A percentile compares a stretch with the other conserved stretches of the same genome.
Conservation (phyloP, 192 early-diverging fungal species). For the Helicostylum pulchrum region DNA sequence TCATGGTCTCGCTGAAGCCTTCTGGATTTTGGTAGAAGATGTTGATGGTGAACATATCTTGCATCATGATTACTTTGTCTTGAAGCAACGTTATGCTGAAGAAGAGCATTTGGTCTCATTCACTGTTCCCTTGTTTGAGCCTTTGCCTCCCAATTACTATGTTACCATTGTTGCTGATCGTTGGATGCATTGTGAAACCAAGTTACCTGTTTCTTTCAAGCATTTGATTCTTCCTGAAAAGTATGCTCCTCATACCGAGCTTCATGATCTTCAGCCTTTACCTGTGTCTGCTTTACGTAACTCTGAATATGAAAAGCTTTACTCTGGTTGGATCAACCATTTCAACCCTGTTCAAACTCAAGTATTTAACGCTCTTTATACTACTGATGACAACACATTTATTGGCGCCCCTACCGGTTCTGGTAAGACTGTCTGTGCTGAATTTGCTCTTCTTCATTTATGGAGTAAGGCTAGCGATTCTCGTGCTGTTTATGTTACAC, state of each 20-base stretch:
- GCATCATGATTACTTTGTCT: constrained; percentile 87
- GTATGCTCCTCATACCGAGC: constrained; percentile 90
- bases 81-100: constrained; percentile 78
- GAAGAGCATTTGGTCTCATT: constrained; percentile 89
- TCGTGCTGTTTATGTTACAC: constrained; percentile 88
- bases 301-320: constrained; percentile 69
- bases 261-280: constrained; percentile 91
- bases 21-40: constrained; percentile 96
- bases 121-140: constrained; percentile 87
- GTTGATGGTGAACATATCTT: constrained; percentile 87
- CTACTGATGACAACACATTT: constrained; percentile 84
- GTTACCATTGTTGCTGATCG: constrained; percentile 90
- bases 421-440: constrained; percentile 95
- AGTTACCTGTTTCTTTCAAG: constrained; percentile 90
- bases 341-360: constrained; percentile 99
- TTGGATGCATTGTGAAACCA: constrained; percentile 91
- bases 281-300: constrained; percentile 77
- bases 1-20: constrained; percentile 80
- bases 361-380: constrained; percentile 87
- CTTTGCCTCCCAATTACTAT: constrained; percentile 96
- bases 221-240: constrained; percentile 90
- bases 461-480: constrained; percentile 68
- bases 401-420: constrained; percentile 89
- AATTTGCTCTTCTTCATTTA: constrained; percentile 90
- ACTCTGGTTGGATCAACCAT: constrained; percentile 49